phyloP scores from a whole-genome alignment of 495 filamentous ascomycete species.

The Astrocystis sublimbata region DNA sequence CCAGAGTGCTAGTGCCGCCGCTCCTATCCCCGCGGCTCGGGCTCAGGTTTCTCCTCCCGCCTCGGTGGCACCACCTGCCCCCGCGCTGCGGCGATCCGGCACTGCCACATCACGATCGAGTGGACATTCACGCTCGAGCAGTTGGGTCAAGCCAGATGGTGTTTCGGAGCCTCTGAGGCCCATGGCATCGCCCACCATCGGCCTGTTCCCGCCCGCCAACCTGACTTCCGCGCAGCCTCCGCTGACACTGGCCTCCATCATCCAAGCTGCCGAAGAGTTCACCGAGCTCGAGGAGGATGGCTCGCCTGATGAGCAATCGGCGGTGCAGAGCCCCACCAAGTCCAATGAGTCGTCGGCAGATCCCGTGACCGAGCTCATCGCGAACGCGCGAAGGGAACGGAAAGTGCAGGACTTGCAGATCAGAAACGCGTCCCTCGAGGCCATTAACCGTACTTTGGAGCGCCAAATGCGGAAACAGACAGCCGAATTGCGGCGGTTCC shows the following conservation, averaged over 20 bases:
- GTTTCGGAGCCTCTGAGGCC: slow-evolving; percentile 13
- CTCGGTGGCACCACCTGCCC: slow-evolving; percentile 30
- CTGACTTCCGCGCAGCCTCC: slow-evolving; percentile 29
- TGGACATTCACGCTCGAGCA: slow-evolving; percentile 34
- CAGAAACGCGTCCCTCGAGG: slow-evolving; percentile 90
- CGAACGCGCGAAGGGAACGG: slow-evolving; percentile 84
- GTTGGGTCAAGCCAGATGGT: slow-evolving; percentile 27
- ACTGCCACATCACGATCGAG: slow-evolving; percentile 22
- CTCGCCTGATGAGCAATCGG: slow-evolving; percentile 28
- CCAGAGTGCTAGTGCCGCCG: background rate
- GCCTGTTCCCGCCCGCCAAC: slow-evolving; percentile 24
- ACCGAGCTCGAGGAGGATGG: slow-evolving; percentile 27
- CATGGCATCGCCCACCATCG: slow-evolving; percentile 18
- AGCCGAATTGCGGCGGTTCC: slow-evolving; percentile 79
- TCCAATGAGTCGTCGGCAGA: slow-evolving; percentile 45
- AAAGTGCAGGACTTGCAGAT: slow-evolving; percentile 99
- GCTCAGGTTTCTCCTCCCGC: slow-evolving; percentile 20
- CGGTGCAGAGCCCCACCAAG: slow-evolving; percentile 54
- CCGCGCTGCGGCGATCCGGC: slow-evolving; percentile 25
- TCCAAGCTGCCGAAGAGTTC: slow-evolving; percentile 53
- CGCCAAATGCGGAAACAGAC: slow-evolving; percentile 89
- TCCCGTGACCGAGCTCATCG: slow-evolving; percentile 65
- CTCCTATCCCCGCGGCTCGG: slow-evolving; percentile 8
- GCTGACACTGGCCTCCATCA: slow-evolving; percentile 44
- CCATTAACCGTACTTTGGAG: slow-evolving; percentile 95